Base-by-base conservation (phyloP, 2,329 filamentous ascomycete genomes). In the Penicillium sp. region DNA sequence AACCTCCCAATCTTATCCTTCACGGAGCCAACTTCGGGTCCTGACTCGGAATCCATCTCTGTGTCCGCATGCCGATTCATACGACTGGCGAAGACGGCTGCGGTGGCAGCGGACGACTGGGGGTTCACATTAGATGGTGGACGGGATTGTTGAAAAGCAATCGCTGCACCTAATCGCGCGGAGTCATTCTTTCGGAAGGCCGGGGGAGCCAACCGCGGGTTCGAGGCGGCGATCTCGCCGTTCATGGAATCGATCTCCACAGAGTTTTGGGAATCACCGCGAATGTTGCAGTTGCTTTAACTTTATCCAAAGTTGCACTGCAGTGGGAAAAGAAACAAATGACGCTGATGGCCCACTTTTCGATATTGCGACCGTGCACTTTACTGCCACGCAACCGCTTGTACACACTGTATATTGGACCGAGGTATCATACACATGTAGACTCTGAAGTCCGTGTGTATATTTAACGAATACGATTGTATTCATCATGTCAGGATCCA, bases 1-100 rank as follows among this genome's bases (percentile, higher is more conserved):
- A 75, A 75, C 50, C 57, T 66, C 48, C 71, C 71, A 49, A 77
- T 74, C 57, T 72, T 77, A 57, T 75, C 72, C 61, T 62, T 75
- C 42, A 78, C 75, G 5, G 73, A 71, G 23, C 71, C 72, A 23
- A 66, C 63, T 59, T 71, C 69, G 6, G 70, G 73, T n/a, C 61
- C 62, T 27, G 60, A 54, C 10, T 67, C 62, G 3, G 68, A 64
- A 42, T 63, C 66, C 52, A 62, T 58, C 44, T 65, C 59, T 27
- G 53, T 53, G 35, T 55, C 53, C 29, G 55, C 55, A 58, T 62
- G 58, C 53, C 58, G 62, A 52, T 59, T 60, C 46, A 57, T 52
- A 7, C 54, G 56, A 53, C 66, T 65, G 46, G 65, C 60, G 47
- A 67, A 53, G 37, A 62, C 55, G 16, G 66, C 60, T 42, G 64